A percentile compares a stretch with the other conserved stretches of the same genome.
Conservation (phyloP, 2,329 filamentous ascomycete species). For the Ilyonectria sp. region DNA sequence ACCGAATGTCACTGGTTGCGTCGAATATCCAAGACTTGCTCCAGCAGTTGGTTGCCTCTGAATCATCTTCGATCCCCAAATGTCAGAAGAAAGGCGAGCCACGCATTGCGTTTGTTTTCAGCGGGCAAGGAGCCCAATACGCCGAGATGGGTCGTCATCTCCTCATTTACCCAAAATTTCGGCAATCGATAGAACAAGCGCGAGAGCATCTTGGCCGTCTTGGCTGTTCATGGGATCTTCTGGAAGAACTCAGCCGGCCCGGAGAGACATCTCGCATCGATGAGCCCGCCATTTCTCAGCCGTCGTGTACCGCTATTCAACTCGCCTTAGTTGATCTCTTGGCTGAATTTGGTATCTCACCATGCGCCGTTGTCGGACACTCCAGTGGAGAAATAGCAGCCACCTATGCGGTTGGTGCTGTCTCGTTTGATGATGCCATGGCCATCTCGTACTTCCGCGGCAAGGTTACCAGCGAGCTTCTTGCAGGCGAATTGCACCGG, state of each 20-base stretch:
- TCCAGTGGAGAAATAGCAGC: slow-evolving; percentile 59
- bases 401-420: slow-evolving; percentile 52
- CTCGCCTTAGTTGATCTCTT: slow-evolving; percentile 60
- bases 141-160: too few species aligned
- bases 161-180: too few species aligned
- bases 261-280: neutral
- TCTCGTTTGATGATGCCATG: slow-evolving; percentile 50
- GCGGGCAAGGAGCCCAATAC: too few species aligned
- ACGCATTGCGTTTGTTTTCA: too few species aligned
- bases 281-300: slow-evolving; percentile 55
- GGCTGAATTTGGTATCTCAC: slow-evolving; percentile 47
- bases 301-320: slow-evolving; percentile 69
- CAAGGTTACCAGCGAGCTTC: neutral
- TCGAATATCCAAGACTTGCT: too few species aligned
- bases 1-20: too few species aligned
- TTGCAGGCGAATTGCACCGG: slow-evolving; percentile 11
- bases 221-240: neutral
- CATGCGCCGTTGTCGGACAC: slow-evolving; percentile 55
- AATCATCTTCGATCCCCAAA: too few species aligned
- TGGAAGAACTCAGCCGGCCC: neutral
- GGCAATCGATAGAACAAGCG: too few species aligned
- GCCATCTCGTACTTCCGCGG: slow-evolving; percentile 56
- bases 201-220: too few species aligned
- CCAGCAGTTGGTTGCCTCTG: too few species aligned
- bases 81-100: too few species aligned